These are phyloP conservation scores for Penicillium paxilli DNA, from an alignment of 495 filamentous ascomycete species.

Conservation along the genomic window DNA sequence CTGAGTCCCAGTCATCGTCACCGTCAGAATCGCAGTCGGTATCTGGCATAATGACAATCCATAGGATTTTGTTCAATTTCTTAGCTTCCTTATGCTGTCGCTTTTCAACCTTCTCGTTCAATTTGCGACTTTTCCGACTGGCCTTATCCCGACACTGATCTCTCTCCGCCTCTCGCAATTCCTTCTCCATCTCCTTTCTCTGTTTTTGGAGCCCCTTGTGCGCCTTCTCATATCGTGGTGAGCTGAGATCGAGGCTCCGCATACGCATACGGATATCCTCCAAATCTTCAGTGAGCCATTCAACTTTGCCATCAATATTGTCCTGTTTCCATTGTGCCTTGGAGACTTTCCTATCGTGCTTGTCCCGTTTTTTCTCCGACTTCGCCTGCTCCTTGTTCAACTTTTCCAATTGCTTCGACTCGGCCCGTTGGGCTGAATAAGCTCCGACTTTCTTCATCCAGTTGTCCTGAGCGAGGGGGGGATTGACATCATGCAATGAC, in stretches of 20 bases:
- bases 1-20: conserved; percentile 13
- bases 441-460: conserved; percentile 19
- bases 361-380: neutral
- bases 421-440: conserved; percentile 4
- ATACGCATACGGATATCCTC: neutral
- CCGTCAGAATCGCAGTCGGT: neutral
- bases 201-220: neutral
- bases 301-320: neutral
- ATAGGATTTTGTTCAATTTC: conserved; percentile 16
- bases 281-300: neutral
- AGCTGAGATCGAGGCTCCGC: neutral
- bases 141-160: neutral
- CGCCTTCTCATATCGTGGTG: neutral
- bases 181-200: conserved; percentile 8
- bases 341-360: neutral
- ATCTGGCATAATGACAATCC: conserved; percentile 13
- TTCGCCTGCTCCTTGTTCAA: conserved; percentile 3
- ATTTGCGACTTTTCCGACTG: neutral
- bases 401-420: conserved; percentile 13
- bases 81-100: neutral
- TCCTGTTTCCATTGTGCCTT: neutral
- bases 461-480: conserved; percentile 4
- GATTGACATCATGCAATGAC: conserved; percentile 6
- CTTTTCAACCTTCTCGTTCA: conserved; percentile 7
- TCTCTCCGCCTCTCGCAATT: conserved; percentile 11